Evolutionary conservation across 2,329 filamentous ascomycete species (phyloP), one percentile per base, ranked within the genome.

Genomic region (Sphaerostilbella broomeana): DNA sequence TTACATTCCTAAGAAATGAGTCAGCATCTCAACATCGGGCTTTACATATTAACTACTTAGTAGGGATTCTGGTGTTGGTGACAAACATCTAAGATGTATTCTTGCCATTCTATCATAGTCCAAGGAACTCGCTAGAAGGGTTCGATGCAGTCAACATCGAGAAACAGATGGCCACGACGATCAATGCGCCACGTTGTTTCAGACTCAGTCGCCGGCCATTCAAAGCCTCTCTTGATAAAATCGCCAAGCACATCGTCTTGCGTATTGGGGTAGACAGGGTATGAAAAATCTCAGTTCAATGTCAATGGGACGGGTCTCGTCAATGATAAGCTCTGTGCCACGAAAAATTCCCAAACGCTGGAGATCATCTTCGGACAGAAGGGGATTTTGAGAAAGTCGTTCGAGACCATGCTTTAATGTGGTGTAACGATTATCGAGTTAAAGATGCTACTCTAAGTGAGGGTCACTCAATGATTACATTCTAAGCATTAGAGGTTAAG

Each of bases 71-170:
- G n/a, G n/a, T n/a, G n/a, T n/a, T n/a, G n/a, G n/a, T n/a, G n/a
- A n/a, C n/a, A n/a, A n/a, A n/a, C n/a, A n/a, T n/a, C n/a, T n/a
- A n/a, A n/a, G n/a, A 6, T 11, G 13, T 16, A 19, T 15, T 35
- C 33, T 13, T 13, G 11, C 33, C 33, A 34, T 9, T 34, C 34
- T 36, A 16, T 21, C 34, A 36, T 36, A n/a, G 15, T 13, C n/a
- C 10, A 25, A 16, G 25, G 26, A 8, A 11, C 19, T 10, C 3
- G 29, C 15, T n/a, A 21, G 20, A 16, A 13, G 20, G 9, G 21
- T 26, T 18, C 26, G 21, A 25, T 25, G 22, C 22, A 25, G 7
- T 10, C 9, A 24, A 31, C 10, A 8, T 30, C 27, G 13, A n/a
- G 27, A 12, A 29, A 10, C 18, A 6, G 34, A 11, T 24, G 13